Base-by-base conservation (phyloP, 2,329 filamentous ascomycete species). In the Cladobotryum protrusum region DNA sequence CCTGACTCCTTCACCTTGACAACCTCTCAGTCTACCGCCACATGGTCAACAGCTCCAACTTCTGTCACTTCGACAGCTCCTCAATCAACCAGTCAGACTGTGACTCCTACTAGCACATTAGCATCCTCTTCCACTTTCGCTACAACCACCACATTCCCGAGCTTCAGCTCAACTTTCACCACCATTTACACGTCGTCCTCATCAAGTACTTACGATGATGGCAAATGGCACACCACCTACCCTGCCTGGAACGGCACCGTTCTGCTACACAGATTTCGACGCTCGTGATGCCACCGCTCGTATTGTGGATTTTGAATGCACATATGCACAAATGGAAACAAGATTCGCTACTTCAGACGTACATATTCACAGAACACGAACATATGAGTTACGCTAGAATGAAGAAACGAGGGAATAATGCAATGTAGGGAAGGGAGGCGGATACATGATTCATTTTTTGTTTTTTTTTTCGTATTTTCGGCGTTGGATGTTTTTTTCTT, bases 181-280 rank as follows among this genome's bases (percentile, higher is more conserved):
- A 59, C 57, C 15, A 49, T 51, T 47, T 48, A 52, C 20, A 40
- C 56, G 11, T 54, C 55, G 9, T 57, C 60, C 13, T 50, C 57
- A 29, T 56, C 61, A n/a, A 56, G 57, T 33, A 65, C 64, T 12
- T 63, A 68, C 37, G 72, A 76, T 49, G 56, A 76, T 47, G 73
- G 73, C 15, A 60, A 60, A 45, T 76, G 73, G 74, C 71, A 73
- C 50, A 73, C 73, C 3, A 66, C 65, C 0, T 76, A 75, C 48
- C 70, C 71, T 3, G 40, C 69, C 0, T 73, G 70, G 70, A 76
- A 73, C 52, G 65, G 59, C 46, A 73, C 72, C 2, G 53, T 19
- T 29, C 36, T 17, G 41, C 34, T 15, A 43, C 35, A 52, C 15
- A 43, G 41, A 12, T 41, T 36, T n/a, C 48, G 41, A 37, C 29